Conservation (phyloP, 345 rosid species). For the Bretschneidera sinensis region DNA sequence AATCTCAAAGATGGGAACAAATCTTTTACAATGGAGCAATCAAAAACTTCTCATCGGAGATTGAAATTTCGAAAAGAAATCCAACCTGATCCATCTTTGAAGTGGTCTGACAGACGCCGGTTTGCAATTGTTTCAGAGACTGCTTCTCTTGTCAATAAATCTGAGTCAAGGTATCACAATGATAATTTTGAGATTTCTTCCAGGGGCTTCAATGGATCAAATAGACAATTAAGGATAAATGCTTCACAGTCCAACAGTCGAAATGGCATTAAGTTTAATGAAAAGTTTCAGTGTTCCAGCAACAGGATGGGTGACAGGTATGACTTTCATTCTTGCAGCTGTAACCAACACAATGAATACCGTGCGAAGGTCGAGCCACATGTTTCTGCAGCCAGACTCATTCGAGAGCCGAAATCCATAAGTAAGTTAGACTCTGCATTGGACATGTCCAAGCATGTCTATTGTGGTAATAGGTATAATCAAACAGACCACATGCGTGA, state of each 20-base stretch:
- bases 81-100: conserved; percentile 41
- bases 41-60: conserved; percentile 48
- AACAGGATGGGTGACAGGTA: conserved; percentile 50
- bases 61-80: conserved; percentile 49
- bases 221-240: conserved; percentile 46
- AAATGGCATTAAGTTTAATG: conserved; percentile 47
- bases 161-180: conserved; percentile 47
- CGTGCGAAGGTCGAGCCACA: conserved; percentile 53
- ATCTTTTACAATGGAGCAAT: conserved; percentile 42
- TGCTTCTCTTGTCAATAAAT: conserved; percentile 34
- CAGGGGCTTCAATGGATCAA: conserved; percentile 48
- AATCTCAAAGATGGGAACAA: conserved; percentile 44
- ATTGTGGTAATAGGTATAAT: conserved; percentile 46
- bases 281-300: conserved; percentile 47
- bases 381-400: conserved; percentile 44
- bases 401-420: conserved; percentile 43
- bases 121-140: conserved; percentile 41
- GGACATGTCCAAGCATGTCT: conserved; percentile 58
- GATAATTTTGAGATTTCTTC: conserved; percentile 49
- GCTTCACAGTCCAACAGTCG: conserved; percentile 41
- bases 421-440: conserved; percentile 44
- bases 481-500: conserved; percentile 48
- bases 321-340: conserved; percentile 57
- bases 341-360: conserved; percentile 49
- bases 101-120: conserved; percentile 61